A percentile compares a stretch with the other conserved stretches of the same genome.
Evolutionary conservation across 495 filamentous ascomycete species (phyloP).

Genomic region (Gamarada debralockiae): DNA sequence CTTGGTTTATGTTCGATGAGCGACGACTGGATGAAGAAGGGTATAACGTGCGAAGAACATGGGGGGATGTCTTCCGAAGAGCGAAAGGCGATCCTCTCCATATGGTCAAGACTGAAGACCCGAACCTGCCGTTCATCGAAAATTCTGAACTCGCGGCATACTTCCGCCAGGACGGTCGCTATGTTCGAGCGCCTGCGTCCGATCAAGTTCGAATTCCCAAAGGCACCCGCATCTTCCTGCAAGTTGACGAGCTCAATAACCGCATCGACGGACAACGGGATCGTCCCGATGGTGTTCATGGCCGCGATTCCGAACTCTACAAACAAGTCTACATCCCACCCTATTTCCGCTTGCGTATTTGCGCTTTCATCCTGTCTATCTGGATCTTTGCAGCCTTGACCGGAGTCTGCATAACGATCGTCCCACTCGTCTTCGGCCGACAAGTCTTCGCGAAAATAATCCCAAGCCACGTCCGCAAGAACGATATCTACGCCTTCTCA

Average conservation of each 20-base stretch:
- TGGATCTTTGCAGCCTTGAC: constrained; percentile 94
- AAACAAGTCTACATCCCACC: constrained; percentile 88
- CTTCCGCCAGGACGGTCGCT: constrained; percentile 61
- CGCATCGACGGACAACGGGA: constrained; percentile 53
- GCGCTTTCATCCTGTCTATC: constrained; percentile 80
- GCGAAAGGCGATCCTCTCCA: constrained; percentile 46
- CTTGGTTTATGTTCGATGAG: constrained; percentile 90
- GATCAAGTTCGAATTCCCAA: constrained; percentile 94
- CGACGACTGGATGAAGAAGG: constrained; percentile 81
- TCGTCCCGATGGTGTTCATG: constrained; percentile 57
- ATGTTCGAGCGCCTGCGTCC: constrained; percentile 84
- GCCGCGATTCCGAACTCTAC: constrained; percentile 60
- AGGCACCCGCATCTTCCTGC: constrained; percentile 72
- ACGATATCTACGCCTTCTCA: constrained; percentile 96
- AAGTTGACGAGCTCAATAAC: constrained; percentile 68
- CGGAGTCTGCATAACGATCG: constrained; percentile 81
- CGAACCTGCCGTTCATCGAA: constrained; percentile 31
- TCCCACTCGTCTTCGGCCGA: constrained; percentile 81
- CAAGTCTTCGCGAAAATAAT: constrained; percentile 65
- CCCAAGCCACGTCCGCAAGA: constrained; percentile 64
- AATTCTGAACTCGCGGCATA: constrained; percentile 32
- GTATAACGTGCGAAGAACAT: constrained; percentile 49
- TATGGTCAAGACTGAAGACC: constrained; percentile 30
- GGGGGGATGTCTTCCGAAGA: constrained; percentile 44
- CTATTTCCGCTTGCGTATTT: constrained; percentile 73